A percentile compares a stretch with the other conserved stretches of the same genome.
These are phyloP conservation scores for Fraxinus albicans DNA, from an alignment of 305 asterid species.

Conservation along the genomic window DNA sequence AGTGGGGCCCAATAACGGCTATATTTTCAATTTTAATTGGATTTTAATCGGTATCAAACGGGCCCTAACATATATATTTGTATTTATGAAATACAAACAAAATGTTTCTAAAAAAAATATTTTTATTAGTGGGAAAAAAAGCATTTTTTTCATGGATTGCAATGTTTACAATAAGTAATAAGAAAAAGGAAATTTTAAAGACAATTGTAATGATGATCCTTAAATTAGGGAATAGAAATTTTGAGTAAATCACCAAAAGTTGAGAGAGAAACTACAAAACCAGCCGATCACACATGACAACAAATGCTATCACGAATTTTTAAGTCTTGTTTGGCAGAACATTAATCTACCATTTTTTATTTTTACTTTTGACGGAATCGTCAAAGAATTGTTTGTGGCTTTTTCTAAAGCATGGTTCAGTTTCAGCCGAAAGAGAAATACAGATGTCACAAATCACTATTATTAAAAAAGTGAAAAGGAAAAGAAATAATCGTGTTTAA, in stretches of 20 bases:
- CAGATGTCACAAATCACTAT: background rate
- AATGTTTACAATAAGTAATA: background rate
- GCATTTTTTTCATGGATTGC: background rate
- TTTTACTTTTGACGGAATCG: background rate
- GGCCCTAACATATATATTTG: too few species aligned
- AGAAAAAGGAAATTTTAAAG: background rate
- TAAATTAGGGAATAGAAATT: background rate
- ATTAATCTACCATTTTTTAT: background rate
- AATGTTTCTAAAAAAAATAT: background rate
- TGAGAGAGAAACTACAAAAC: background rate
- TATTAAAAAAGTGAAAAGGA: too few species aligned
- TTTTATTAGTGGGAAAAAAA: background rate
- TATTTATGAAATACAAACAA: too few species aligned
- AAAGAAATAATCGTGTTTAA: background rate
- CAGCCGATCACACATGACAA: background rate
- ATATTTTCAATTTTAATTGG: too few species aligned
- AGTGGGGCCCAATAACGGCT: too few species aligned
- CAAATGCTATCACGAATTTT: background rate
- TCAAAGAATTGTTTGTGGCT: background rate
- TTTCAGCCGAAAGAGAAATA: background rate
- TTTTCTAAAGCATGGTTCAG: background rate
- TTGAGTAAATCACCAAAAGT: background rate
- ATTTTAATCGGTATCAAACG: too few species aligned
- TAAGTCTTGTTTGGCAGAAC: background rate
- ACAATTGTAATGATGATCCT: background rate